Evolutionary conservation across 164 flowering plant species (phyloP).

Genomic region (Annona squamosa): DNA sequence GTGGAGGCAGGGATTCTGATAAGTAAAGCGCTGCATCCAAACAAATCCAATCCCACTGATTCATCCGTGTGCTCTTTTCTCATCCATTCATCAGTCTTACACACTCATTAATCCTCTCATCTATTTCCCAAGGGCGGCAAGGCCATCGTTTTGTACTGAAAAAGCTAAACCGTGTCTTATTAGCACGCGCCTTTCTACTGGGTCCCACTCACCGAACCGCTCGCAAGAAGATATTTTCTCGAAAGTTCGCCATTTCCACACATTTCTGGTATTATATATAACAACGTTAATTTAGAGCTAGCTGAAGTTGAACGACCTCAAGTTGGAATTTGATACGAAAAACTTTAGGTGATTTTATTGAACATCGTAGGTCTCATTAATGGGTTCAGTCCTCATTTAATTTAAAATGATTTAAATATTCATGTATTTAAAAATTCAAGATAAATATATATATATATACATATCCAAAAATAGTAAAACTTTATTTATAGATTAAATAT

Average conservation of each 20-base stretch:
- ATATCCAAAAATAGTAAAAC: too few species aligned
- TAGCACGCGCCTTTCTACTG: slow-evolving; percentile 6
- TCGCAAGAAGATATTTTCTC: neutral
- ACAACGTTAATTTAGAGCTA: too few species aligned
- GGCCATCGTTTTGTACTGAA: slow-evolving; percentile 10
- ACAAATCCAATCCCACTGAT: neutral
- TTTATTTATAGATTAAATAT: too few species aligned
- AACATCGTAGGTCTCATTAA: too few species aligned
- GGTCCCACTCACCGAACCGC: slow-evolving; percentile 13
- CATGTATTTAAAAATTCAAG: too few species aligned
- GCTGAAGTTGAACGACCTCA: too few species aligned
- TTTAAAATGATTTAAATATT: too few species aligned
- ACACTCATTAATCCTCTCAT: neutral
- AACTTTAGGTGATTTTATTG: too few species aligned
- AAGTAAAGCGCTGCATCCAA: neutral
- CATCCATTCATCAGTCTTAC: slow-evolving; percentile 7
- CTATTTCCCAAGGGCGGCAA: neutral
- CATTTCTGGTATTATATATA: neutral
- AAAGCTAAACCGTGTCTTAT: slow-evolving; percentile 35
- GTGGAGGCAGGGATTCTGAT: neutral
- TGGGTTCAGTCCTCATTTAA: too few species aligned
- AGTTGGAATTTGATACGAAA: too few species aligned
- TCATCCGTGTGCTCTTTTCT: neutral
- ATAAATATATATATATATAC: too few species aligned
- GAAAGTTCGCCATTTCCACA: neutral